Evolutionary conservation across 2,329 filamentous ascomycete genomes (phyloP), one percentile per base, ranked within the genome.

Genomic region (Penicillium rolfsii): DNA sequence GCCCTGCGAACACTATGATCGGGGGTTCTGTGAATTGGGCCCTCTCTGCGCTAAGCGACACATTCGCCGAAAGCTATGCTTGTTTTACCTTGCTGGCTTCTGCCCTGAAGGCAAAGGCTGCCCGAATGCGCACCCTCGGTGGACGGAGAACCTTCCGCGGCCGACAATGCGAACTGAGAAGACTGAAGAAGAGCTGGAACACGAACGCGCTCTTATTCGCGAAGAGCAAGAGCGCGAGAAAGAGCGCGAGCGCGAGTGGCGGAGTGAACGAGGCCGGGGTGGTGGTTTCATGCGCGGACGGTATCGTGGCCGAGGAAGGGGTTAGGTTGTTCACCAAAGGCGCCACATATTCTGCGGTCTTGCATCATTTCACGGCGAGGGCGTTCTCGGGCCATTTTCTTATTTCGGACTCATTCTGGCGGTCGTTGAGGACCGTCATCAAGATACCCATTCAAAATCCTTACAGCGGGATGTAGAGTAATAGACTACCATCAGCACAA

Each of bases 1-100:
- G 28, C 88, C 91, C 1, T 96, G 93, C 71, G 91, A 92, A 65
- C 91, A 96, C 78, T 99, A 97, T 81, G 93, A 97, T 64, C 88
- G 90, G 68, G 95, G 95, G 2, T 98, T 98, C 81, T 99, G 95
- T 72, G 91, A 92, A 19, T 84, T 98, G 9, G 95, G 95, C 0
- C 93, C 93, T 1, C 80, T 86, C 61, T 99, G 95, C 77, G 87
- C 89, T 26, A 93, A 97, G 79, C 91, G 93, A 68, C 95, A 99
- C 78, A 89, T 96, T 59, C 87, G 93, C 61, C 88, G 91, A 65
- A 88, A 85, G 66, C 76, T 97, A 6, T 99, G 95, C 74, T 83
- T 83, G 1, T 97, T 89, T 75, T 99, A 96, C 74, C 81, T 98
- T 16, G 92, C 92, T 7, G 95, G 95, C 1, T 99, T 99, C 81